These are phyloP conservation scores for Paramecium primaurelia DNA, from an alignment of 73 alveolate genomes.

Conservation along the genomic window DNA sequence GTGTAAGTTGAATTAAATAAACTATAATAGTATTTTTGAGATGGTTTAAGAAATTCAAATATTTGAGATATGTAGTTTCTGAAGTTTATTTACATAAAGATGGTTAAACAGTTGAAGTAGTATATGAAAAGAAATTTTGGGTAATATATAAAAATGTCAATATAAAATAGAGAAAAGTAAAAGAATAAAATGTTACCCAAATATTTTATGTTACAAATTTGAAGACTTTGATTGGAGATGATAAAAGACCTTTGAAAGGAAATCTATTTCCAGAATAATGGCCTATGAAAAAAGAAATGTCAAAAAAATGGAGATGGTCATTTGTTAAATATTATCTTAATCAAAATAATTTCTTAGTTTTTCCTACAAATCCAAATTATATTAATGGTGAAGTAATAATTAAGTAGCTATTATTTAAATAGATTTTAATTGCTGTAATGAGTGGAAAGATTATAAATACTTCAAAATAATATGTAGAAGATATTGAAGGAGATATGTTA, in stretches of 20 bases:
- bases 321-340: not conserved
- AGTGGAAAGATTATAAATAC: conserved; percentile 21
- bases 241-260: not conserved
- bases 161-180: conserved; percentile 31
- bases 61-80: conserved; percentile 6
- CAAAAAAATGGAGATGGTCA: conserved; percentile 7
- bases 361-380: conserved; percentile 7
- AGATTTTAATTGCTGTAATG: conserved; percentile 25
- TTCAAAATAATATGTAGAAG: not conserved
- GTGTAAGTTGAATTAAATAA: not conserved
- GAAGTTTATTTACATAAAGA: conserved; percentile 12
- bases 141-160: not conserved
- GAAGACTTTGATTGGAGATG: not conserved
- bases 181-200: not conserved
- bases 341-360: not conserved
- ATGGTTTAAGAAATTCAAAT: not conserved
- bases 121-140: conserved; percentile 33
- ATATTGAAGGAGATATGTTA: not conserved
- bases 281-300: not conserved
- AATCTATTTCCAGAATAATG: not conserved
- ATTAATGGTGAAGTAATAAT: not conserved
- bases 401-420: not conserved
- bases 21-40: not conserved
- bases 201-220: conserved; percentile 3
- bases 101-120: conserved; percentile 29